These are phyloP conservation scores for Colletotrichum camelliae DNA, from an alignment of 2,329 filamentous ascomycete species.

Conservation along the genomic window DNA sequence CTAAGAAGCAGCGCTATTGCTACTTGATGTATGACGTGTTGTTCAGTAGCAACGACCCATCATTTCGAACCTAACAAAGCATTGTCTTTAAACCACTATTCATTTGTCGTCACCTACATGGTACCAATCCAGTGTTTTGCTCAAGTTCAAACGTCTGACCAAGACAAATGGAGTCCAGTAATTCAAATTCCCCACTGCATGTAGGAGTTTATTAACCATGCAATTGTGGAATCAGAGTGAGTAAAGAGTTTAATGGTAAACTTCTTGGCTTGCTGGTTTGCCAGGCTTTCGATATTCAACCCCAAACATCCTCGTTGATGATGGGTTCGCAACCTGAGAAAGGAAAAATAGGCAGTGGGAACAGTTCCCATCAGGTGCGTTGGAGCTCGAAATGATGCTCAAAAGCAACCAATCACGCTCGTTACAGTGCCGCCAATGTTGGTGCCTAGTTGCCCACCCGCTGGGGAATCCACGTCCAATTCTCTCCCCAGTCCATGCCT, in stretches of 20 bases:
- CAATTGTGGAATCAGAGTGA: accelerated
- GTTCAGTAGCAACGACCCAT: too few species aligned
- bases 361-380: accelerated
- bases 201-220: accelerated
- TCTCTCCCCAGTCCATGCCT: neutral
- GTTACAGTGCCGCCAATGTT: neutral
- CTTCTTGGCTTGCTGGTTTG: accelerated
- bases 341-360: neutral
- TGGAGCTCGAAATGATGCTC: neutral
- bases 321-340: neutral
- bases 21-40: too few species aligned
- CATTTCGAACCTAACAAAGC: too few species aligned
- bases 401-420: neutral
- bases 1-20: too few species aligned
- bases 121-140: too few species aligned
- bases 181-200: too few species aligned
- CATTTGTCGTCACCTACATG: too few species aligned
- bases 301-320: accelerated
- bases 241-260: neutral
- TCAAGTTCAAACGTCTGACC: too few species aligned
- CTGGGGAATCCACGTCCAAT: neutral
- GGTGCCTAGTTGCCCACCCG: accelerated
- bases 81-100: too few species aligned
- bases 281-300: accelerated
- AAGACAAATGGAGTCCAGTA: too few species aligned